Conservation (phyloP, 2,329 filamentous ascomycete genomes). For the Fusarium lateritium region DNA sequence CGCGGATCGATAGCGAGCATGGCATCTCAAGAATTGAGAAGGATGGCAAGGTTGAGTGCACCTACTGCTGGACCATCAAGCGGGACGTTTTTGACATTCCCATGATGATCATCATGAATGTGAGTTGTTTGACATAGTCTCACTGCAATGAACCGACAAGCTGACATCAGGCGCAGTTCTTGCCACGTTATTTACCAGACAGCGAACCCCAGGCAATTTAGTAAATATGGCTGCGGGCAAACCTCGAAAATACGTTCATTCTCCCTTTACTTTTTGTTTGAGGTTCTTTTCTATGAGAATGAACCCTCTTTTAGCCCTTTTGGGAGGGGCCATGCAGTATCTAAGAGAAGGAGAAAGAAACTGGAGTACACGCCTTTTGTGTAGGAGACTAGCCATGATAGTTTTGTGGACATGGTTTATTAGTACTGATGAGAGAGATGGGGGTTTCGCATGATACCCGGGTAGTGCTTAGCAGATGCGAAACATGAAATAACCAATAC, state of each 20-base stretch:
- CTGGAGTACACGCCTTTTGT: slow-evolving; percentile 15
- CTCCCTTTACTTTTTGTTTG: slow-evolving; percentile 42
- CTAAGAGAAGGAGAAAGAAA: slow-evolving; percentile 13
- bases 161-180: slow-evolving; percentile 60
- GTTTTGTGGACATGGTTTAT: slow-evolving; percentile 27
- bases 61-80: slow-evolving; percentile 97
- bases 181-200: slow-evolving; percentile 72
- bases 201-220: slow-evolving; percentile 70
- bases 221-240: slow-evolving; percentile 12
- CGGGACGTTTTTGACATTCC: slow-evolving; percentile 98
- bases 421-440: slow-evolving; percentile 14
- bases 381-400: slow-evolving; percentile 30
- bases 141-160: neutral
- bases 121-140: slow-evolving; percentile 67
- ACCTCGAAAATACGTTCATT: slow-evolving; percentile 44
- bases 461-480: slow-evolving; percentile 35
- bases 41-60: slow-evolving; percentile 94
- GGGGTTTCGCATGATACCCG: slow-evolving; percentile 46
- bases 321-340: slow-evolving; percentile 28
- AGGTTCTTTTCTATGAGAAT: slow-evolving; percentile 37
- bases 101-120: slow-evolving; percentile 98
- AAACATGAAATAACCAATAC: slow-evolving; percentile 39
- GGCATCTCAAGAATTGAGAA: slow-evolving; percentile 87
- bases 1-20: slow-evolving; percentile 77
- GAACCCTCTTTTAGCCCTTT: slow-evolving; percentile 32